Percentiles rank a stretch among this genome's conserved stretches.
Evolutionary conservation across 805 yeast genomes (phyloP).

Genomic region (Spathaspora gorwiae): DNA sequence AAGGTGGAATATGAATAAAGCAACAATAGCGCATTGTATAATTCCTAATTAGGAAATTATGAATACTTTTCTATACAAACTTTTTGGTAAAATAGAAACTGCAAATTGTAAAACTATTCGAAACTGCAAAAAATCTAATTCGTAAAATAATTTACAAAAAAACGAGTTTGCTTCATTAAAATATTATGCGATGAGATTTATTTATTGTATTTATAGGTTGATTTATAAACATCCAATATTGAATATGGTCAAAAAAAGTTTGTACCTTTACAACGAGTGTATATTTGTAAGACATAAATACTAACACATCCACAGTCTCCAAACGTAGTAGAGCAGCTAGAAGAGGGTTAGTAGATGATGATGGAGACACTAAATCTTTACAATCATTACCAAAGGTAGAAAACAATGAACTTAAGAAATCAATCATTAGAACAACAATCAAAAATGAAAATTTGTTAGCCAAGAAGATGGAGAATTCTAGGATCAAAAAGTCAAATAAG

Average conservation of each 20-base stretch:
- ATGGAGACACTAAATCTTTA: conserved; percentile 46
- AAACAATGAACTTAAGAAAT: conserved; percentile 54
- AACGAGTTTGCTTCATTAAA: neutral
- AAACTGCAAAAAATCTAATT: no score
- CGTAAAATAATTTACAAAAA: no score
- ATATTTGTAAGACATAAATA: neutral
- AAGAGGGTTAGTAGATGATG: conserved; percentile 45
- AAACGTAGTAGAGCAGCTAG: conserved; percentile 77
- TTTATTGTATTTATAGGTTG: no score
- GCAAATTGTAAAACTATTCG: no score
- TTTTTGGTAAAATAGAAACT: no score
- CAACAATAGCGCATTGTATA: no score
- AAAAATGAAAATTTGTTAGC: conserved; percentile 61
- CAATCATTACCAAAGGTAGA: conserved; percentile 54
- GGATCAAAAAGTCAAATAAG: conserved; percentile 23
- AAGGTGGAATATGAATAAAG: no score
- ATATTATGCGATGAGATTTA: conserved; percentile 1
- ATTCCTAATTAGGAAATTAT: no score
- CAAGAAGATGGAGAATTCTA: conserved; percentile 46
- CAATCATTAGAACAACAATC: conserved; percentile 62
- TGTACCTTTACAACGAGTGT: conserved; percentile 10
- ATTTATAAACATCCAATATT: no score
- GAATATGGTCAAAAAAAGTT: conserved; percentile 38
- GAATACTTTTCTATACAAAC: no score
- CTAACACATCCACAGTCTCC: conserved; percentile 36